Percentiles rank a stretch among this genome's conserved stretches.
Conservation (phyloP, 225 moss, liverwort and hornwort species). For the Rhytidiadelphus loreus region DNA sequence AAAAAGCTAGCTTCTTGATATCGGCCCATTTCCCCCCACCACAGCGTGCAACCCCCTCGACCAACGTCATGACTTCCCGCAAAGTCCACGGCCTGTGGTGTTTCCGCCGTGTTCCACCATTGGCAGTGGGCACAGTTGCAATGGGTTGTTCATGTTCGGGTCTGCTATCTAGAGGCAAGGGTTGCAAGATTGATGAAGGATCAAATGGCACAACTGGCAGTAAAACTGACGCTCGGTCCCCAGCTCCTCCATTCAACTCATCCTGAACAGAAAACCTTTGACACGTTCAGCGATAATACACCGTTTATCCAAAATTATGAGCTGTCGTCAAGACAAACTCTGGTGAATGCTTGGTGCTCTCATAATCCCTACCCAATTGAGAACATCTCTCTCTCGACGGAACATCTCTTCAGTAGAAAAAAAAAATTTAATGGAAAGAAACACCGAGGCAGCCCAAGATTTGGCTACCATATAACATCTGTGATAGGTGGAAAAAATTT, state of each 20-base stretch:
- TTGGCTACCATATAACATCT: constrained; percentile 29
- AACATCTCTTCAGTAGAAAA: background rate
- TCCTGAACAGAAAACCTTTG: constrained; percentile 45
- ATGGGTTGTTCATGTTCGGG: constrained; percentile 63
- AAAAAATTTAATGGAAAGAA: background rate
- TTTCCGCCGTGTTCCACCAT: constrained; percentile 88
- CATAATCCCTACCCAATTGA: background rate
- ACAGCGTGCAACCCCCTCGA: constrained; percentile 93
- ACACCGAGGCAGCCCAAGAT: background rate
- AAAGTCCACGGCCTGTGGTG: constrained; percentile 97
- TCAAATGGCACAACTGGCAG: constrained; percentile 57
- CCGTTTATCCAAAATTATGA: background rate
- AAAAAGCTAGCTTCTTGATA: constrained; percentile 91
- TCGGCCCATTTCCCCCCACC: constrained; percentile 99
- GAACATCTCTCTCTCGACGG: background rate
- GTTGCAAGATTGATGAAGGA: constrained; percentile 51
- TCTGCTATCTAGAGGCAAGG: constrained; percentile 57
- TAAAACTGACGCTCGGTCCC: constrained; percentile 72
- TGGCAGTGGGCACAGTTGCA: constrained; percentile 91
- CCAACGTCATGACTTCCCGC: constrained; percentile 92
- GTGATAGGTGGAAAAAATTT: constrained; percentile 41
- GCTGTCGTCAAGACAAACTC: constrained; percentile 13
- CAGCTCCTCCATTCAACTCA: constrained; percentile 59
- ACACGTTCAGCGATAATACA: constrained; percentile 6
- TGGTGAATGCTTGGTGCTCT: background rate